Evolutionary conservation across 1,139 yeast species (phyloP).

Genomic region (Yamadazyma sp.): DNA sequence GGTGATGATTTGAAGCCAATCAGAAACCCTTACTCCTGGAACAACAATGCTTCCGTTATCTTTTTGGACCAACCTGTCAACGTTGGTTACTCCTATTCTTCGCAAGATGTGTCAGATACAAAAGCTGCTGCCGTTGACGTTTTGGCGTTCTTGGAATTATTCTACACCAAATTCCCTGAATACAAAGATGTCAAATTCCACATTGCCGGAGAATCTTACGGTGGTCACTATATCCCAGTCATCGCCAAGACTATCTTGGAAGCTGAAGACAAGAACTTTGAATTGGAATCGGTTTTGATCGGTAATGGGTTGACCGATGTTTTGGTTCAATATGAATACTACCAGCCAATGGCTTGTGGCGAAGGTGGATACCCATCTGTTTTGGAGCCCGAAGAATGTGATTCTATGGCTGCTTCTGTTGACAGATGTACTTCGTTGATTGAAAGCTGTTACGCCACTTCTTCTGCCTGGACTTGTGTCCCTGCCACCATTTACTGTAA

Average conservation of each 20-base stretch:
- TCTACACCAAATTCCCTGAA: slow-evolving; percentile 89
- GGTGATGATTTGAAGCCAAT: slow-evolving; percentile 36
- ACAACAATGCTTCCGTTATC: slow-evolving; percentile 44
- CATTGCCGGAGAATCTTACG: slow-evolving; percentile 98
- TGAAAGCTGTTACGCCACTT: slow-evolving; percentile 74
- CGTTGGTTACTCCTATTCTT: slow-evolving; percentile 81
- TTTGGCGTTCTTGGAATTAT: slow-evolving; percentile 84
- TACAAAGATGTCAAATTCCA: slow-evolving; percentile 71
- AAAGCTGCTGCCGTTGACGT: slow-evolving; percentile 93
- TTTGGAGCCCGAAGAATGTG: slow-evolving; percentile 76
- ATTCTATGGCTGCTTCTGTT: slow-evolving; percentile 65
- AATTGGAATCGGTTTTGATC: slow-evolving; percentile 83
- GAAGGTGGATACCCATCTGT: slow-evolving; percentile 86
- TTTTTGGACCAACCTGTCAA: slow-evolving; percentile 50
- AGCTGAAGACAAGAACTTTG: slow-evolving; percentile 75
- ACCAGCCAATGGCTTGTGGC: slow-evolving; percentile 98
- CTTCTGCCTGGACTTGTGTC: slow-evolving; percentile 86
- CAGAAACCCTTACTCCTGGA: slow-evolving; percentile 44
- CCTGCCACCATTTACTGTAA: slow-evolving; percentile 93
- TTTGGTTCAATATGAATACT: slow-evolving; percentile 80
- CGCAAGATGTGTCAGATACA: slow-evolving; percentile 62
- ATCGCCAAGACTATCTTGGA: slow-evolving; percentile 85
- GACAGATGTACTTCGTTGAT: slow-evolving; percentile 84
- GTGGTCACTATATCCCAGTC: slow-evolving; percentile 95
- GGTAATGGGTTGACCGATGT: slow-evolving; percentile 98